Evolutionary conservation across 805 yeast genomes (phyloP).

Genomic region (Spencermartinsiella europaea): DNA sequence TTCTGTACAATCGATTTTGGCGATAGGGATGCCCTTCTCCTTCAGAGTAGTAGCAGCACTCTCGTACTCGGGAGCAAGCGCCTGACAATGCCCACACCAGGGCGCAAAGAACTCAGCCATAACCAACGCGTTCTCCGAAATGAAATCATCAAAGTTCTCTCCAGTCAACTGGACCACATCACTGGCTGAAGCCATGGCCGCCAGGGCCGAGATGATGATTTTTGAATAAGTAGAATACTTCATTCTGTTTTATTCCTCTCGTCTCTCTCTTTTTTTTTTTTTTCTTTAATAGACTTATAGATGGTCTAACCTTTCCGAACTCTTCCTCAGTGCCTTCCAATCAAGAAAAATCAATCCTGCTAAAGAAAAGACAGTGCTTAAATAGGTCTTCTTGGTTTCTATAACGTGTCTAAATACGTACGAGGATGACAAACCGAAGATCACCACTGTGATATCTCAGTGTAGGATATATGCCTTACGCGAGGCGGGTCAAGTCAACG

Average conservation of each 20-base stretch:
- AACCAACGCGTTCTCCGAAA: slow-evolving; percentile 65
- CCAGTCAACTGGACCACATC: slow-evolving; percentile 79
- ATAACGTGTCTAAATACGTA: too few species aligned
- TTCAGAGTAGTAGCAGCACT: slow-evolving; percentile 61
- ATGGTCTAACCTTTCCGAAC: too few species aligned
- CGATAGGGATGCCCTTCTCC: slow-evolving; percentile 32
- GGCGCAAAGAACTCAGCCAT: slow-evolving; percentile 92
- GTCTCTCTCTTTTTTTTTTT: background rate
- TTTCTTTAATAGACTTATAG: too few species aligned
- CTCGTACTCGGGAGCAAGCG: slow-evolving; percentile 57
- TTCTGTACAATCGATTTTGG: slow-evolving; percentile 79
- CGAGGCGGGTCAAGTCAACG: too few species aligned
- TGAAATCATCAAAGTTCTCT: slow-evolving; percentile 58
- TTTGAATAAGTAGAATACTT: slow-evolving; percentile 44
- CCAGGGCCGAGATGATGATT: slow-evolving; percentile 72
- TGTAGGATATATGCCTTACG: too few species aligned
- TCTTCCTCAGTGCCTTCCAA: too few species aligned
- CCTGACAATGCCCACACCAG: slow-evolving; percentile 94
- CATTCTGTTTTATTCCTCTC: slow-evolving; percentile 27
- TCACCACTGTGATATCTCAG: too few species aligned
- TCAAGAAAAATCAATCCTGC: too few species aligned
- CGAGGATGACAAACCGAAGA: too few species aligned
- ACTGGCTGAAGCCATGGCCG: slow-evolving; percentile 70
- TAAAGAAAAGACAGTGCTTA: too few species aligned
- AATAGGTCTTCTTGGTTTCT: too few species aligned